These are phyloP conservation scores for Ophiostoma quercus DNA, from an alignment of 2,329 filamentous ascomycete genomes.

Conservation along the genomic window DNA sequence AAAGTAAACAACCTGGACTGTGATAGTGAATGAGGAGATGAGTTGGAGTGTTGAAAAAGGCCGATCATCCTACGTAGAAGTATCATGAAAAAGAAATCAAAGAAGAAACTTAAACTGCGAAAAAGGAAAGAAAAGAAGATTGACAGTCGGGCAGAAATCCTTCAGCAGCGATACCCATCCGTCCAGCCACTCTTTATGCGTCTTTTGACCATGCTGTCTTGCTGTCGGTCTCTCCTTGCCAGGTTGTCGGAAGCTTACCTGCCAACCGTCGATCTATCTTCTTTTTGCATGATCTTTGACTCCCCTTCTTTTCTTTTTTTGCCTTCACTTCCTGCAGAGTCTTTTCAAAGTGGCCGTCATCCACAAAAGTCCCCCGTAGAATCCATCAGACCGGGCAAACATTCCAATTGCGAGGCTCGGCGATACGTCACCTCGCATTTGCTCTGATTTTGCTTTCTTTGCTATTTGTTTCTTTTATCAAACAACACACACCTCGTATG, in stretches of 20 bases:
- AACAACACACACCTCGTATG: background rate
- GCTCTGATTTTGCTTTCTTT: background rate
- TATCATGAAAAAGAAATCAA: background rate
- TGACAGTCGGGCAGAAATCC: background rate
- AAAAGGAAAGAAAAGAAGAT: background rate
- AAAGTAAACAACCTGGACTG: background rate
- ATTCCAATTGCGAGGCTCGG: slow-evolving; percentile 2
- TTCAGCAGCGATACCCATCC: background rate
- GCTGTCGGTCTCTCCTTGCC: background rate
- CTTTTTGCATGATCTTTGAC: background rate
- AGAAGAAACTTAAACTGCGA: background rate
- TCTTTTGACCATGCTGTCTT: background rate
- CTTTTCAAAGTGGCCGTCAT: background rate
- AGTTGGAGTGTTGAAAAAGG: background rate
- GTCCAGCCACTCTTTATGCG: background rate
- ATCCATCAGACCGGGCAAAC: background rate
- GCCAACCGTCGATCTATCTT: background rate
- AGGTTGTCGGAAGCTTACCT: background rate
- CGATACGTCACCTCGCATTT: background rate
- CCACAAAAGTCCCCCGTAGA: background rate
- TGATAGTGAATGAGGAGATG: background rate
- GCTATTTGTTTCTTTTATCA: background rate
- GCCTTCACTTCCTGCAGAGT: background rate
- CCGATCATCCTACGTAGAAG: background rate
- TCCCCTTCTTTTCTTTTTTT: background rate